These are phyloP conservation scores for Phytopythium chamaehyphon DNA, from an alignment of 352 stramenopile genomes.

Conservation along the genomic window DNA sequence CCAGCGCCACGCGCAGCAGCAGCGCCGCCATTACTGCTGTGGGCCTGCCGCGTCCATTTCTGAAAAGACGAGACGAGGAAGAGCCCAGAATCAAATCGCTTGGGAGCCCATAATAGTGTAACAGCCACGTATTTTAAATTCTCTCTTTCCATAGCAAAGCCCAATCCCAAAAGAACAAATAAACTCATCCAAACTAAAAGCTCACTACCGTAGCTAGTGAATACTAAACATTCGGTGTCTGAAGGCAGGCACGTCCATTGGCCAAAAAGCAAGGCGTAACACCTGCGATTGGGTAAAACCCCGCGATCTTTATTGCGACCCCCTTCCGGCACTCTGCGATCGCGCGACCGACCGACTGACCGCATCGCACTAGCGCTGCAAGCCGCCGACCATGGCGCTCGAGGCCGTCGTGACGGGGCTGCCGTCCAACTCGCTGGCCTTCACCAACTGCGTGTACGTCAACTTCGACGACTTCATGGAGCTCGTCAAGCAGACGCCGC, in stretches of 20 bases:
- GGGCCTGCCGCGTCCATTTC: too few species aligned
- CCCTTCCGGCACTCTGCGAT: neutral
- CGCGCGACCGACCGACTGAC: neutral
- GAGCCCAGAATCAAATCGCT: too few species aligned
- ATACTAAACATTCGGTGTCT: too few species aligned
- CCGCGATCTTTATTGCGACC: neutral
- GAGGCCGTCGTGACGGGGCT: conserved; percentile 60
- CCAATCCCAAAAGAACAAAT: too few species aligned
- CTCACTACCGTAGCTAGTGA: too few species aligned
- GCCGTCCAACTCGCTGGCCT: conserved; percentile 72
- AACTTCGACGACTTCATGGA: conserved; percentile 70
- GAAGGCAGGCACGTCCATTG: too few species aligned
- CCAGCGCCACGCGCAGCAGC: neutral
- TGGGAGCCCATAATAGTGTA: too few species aligned
- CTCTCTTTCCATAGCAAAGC: too few species aligned
- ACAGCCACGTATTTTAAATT: too few species aligned
- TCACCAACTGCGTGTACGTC: conserved; percentile 83
- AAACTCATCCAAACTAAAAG: too few species aligned
- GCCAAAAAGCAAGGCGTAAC: neutral
- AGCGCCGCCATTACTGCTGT: too few species aligned
- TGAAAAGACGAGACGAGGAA: too few species aligned
- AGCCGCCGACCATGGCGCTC: conserved; percentile 35
- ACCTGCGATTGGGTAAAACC: neutral
- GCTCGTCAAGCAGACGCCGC: conserved; percentile 58
- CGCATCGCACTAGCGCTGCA: neutral